Conservation (phyloP, 2,329 filamentous ascomycete species). For the Lecanoromycetidae sp. region DNA sequence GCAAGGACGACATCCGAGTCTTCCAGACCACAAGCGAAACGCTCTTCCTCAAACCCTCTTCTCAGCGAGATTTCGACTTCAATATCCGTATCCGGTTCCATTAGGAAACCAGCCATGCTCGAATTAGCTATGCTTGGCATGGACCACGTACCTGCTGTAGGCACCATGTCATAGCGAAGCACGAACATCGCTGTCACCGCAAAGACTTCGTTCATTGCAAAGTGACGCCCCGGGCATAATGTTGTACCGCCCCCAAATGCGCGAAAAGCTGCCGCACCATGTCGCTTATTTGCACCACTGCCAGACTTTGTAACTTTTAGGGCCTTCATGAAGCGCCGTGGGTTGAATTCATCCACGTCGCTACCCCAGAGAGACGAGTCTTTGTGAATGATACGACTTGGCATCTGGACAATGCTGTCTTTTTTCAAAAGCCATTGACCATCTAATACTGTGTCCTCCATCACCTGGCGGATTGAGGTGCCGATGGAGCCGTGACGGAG, state of each 20-base stretch:
- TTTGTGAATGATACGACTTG: constrained; percentile 24
- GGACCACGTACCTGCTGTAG: background rate
- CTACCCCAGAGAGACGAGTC: constrained; percentile 26
- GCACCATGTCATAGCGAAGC: constrained; percentile 25
- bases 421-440: constrained; percentile 28
- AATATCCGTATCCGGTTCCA: constrained; percentile 6
- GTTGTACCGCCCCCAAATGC: constrained; percentile 40
- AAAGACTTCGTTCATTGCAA: constrained; percentile 36
- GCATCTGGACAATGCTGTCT: constrained; percentile 26
- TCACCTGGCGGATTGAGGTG: constrained; percentile 28
- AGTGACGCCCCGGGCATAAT: constrained; percentile 37
- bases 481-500: constrained; percentile 30
- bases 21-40: constrained; percentile 2
- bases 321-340: constrained; percentile 23
- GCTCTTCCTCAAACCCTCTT: background rate
- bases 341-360: constrained; percentile 24
- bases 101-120: background rate
- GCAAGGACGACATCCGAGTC: constrained; percentile 5
- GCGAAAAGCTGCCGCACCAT: constrained; percentile 25
- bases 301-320: background rate
- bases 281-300: background rate
- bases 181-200: constrained; percentile 26
- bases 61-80: background rate
- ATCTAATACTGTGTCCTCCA: constrained; percentile 25
- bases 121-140: background rate